Conservation (phyloP, 2,329 filamentous ascomycete genomes). For the Eutypella sp. region DNA sequence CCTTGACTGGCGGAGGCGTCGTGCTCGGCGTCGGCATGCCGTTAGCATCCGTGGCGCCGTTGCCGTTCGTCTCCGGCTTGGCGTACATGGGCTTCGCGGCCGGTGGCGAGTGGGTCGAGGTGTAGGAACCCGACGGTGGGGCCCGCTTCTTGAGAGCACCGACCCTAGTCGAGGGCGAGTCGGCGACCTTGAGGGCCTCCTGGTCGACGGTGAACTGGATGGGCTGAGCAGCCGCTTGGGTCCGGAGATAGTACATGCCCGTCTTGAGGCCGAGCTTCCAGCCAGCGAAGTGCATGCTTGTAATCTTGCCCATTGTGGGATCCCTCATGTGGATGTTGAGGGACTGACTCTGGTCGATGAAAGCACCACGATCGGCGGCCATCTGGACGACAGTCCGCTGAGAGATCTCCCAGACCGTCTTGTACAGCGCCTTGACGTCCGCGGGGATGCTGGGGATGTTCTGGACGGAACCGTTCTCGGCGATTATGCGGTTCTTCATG, state of each 20-base stretch:
- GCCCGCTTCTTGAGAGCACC: conserved; percentile 64
- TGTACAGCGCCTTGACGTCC: conserved; percentile 96
- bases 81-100: conserved; percentile 65
- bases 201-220: conserved; percentile 99
- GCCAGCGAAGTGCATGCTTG: conserved; percentile 97
- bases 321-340: conserved; percentile 99
- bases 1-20: conserved; percentile 53
- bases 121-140: conserved; percentile 51
- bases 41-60: conserved; percentile 39
- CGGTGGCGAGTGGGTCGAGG: conserved; percentile 52
- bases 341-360: conserved; percentile 98
- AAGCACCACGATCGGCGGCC: conserved; percentile 96
- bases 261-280: conserved; percentile 99
- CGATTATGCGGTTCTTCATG: conserved; percentile 99
- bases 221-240: conserved; percentile 90
- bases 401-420: conserved; percentile 99
- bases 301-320: conserved; percentile 99
- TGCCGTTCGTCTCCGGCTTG: conserved; percentile 43
- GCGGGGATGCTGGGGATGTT: conserved; percentile 94
- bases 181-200: conserved; percentile 82
- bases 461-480: conserved; percentile 91
- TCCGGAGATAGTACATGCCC: conserved; percentile 99
- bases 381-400: conserved; percentile 95
- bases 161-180: conserved; percentile 68
- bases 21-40: conserved; percentile 65